Base-by-base conservation (phyloP, 768 basidiomycete species). In the Nidularia sp. region DNA sequence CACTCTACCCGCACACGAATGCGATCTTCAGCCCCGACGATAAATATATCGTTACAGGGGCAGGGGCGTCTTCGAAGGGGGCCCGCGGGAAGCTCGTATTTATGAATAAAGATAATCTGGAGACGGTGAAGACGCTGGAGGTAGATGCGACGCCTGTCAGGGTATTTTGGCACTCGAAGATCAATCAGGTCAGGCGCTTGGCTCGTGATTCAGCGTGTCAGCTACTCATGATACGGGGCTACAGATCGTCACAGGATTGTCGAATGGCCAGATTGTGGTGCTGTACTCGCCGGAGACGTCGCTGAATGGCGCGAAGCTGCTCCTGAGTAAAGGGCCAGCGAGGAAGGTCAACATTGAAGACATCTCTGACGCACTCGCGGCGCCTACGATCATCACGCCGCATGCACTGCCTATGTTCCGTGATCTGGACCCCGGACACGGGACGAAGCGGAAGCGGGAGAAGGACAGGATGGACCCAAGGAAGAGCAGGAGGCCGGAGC, bases 21-120 rank as follows among this genome's bases (percentile, higher is more conserved):
- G 87, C 95, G 6, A 81, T 89, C 56, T 98, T 96, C 70, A 97
- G 94, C 58, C 97, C 97, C 0, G 93, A 97, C 66, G 93, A 95
- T 60, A 90, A 85, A 66, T 84, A 85, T 62, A 73, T 98, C 48
- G 73, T 98, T 50, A 95, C 94, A 7, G 95, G 97, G 4, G 76
- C 82, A 1, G 88, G 86, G 6, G 80, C 85, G 1, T 71, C 81
- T 7, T 69, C 81, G 39, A 88, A 86, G 60, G 86, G 84, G 13
- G 83, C 78, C 34, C 74, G 76, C 53, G 93, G 93, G 0, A 79
- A 78, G 54, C 72, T 98, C 51, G 67, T 90, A 52, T 85, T 96
- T 61, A 63, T 98, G 68, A 74, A 74, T 53, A 86, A 86, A 63
- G 81, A 86, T 52, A 79, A 76, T 36, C 70, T 97, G 43, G 84